Percentiles rank a stretch among this genome's conserved stretches.
phyloP scores from a whole-genome alignment of 495 filamentous ascomycete species.

The Penicillium diatomitis region DNA sequence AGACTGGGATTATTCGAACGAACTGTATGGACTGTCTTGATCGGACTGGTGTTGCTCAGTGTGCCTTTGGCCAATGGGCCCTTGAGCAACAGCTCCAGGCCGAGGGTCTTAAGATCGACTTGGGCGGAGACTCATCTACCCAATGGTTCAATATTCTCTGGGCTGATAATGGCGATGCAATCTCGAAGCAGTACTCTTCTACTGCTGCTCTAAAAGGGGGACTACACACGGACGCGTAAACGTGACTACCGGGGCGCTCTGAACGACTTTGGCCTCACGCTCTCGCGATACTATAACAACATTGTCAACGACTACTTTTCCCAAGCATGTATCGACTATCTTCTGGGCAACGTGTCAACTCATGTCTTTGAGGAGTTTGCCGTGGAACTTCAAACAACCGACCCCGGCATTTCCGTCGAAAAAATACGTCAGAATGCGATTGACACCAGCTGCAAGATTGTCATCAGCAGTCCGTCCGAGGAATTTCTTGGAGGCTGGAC shows the following conservation, averaged over 20 bases:
- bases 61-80: conserved; percentile 67
- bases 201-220: conserved; percentile 93
- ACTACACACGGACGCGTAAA: conserved; percentile 85
- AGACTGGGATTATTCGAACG: conserved; percentile 71
- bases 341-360: conserved; percentile 78
- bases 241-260: conserved; percentile 85
- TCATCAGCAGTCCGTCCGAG: conserved; percentile 72
- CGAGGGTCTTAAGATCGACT: conserved; percentile 62
- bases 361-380: conserved; percentile 88
- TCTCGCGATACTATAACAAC: conserved; percentile 60
- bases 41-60: conserved; percentile 87
- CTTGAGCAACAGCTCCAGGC: conserved; percentile 66
- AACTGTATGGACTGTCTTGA: conserved; percentile 99
- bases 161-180: conserved; percentile 80
- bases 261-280: conserved; percentile 83
- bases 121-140: conserved; percentile 60
- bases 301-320: conserved; percentile 96
- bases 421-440: conserved; percentile 83
- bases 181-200: conserved; percentile 63
- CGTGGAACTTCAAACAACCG: conserved; percentile 73
- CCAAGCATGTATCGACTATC: conserved; percentile 86
- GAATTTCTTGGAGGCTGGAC: conserved; percentile 82
- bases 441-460: conserved; percentile 73
- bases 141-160: conserved; percentile 91
- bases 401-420: conserved; percentile 76